Base-by-base conservation (phyloP, 345 rosid species). In the Arabidopsis suecica region DNA sequence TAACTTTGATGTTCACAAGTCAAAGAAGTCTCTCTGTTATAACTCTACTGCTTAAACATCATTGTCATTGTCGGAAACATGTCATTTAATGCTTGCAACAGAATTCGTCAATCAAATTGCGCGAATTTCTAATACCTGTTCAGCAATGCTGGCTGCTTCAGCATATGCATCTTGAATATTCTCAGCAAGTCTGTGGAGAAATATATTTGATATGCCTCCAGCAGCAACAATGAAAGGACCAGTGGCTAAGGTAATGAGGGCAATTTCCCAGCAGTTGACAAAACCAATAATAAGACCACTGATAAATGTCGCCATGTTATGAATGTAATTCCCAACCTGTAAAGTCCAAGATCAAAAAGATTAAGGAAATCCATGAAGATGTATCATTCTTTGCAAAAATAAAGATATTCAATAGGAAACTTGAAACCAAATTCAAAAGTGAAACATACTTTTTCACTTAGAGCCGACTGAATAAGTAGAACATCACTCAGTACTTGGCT, bases 151-250 rank as follows among this genome's bases (percentile, higher is more conserved):
- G 71, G 97, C 99, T 38, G 99, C 99, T 82, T 95, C 97, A 51
- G 99, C 97, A 86, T 95, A 95, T 72, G 99, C 99, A 88, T 92
- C 99, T 83, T 95, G 99, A 79, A 95, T 95, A 80, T 90, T 95
- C 87, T 95, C 99, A 38, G 99, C 97, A 74, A 92, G 97, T 84
- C 97, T 86, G 55, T 95, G 99, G 69, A 95, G 97, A 83, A 92
- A 95, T 82, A 92, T 89, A 84, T 95, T 95, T 59, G 99, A 95
- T 80, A 95, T 85, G n/a, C 99, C 99, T 65, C 99, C 99, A n/a
- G 99, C 99, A 58, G 99, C 99, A 84, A 95, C 93, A 83, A 95
- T 95, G 81, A 95, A 92, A 80, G 99, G 99, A 62, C 99, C 99
- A 25, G 97, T 92, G 68, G 90, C 97, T 78, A 95, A 84, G 30